Evolutionary conservation across 257 asterid species (phyloP).

Genomic region (Solanum sparsipilum): DNA sequence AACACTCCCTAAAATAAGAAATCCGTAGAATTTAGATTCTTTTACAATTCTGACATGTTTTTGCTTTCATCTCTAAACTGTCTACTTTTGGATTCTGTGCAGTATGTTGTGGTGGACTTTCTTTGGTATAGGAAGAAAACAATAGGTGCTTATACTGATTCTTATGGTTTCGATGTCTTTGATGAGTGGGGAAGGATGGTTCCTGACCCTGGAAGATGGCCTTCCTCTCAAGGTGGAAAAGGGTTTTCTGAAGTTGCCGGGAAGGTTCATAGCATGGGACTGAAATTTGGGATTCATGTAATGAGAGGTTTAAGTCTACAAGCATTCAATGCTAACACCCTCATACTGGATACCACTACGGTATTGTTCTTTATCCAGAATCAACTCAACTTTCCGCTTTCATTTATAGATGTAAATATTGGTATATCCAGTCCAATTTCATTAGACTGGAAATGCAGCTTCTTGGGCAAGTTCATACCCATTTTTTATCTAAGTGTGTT

Average conservation of each 20-base stretch:
- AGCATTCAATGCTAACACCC: conserved; percentile 73
- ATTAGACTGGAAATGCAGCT: not conserved
- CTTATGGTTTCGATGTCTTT: conserved; percentile 80
- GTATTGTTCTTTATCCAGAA: conserved; percentile 22
- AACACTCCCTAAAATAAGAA: not conserved
- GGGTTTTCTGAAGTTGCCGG: conserved; percentile 66
- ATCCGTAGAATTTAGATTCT: not conserved
- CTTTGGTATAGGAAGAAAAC: conserved; percentile 94
- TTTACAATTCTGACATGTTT: not conserved
- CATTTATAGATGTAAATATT: not conserved
- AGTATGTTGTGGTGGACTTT: conserved; percentile 97
- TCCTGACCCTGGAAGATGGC: conserved; percentile 93
- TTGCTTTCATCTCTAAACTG: not conserved
- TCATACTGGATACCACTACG: conserved; percentile 60
- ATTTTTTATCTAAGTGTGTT: not conserved
- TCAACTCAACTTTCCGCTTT: not conserved
- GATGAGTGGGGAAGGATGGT: conserved; percentile 97
- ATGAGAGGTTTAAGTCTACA: conserved; percentile 92
- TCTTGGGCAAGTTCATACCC: not conserved
- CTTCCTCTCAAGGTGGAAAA: conserved; percentile 65
- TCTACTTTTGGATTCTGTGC: conserved; percentile 4
- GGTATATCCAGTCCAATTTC: not conserved
- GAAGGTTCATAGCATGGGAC: conserved; percentile 70
- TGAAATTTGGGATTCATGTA: conserved; percentile 93
- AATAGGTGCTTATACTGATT: conserved; percentile 63